Conservation (phyloP, 345 rosid species). For the Isatis tinctoria region DNA sequence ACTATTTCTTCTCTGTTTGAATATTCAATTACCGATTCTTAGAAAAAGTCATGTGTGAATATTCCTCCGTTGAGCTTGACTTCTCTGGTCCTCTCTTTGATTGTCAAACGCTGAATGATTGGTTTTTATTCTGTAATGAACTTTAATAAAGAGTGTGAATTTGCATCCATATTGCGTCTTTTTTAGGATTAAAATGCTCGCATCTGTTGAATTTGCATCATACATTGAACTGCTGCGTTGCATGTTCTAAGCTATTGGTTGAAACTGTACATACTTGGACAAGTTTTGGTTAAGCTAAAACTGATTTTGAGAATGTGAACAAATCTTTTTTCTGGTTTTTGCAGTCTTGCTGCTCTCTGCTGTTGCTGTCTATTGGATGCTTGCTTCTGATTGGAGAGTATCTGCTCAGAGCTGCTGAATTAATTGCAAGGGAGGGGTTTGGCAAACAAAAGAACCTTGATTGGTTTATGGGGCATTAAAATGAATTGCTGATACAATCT, state of each 20-base stretch:
- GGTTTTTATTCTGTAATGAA: no score
- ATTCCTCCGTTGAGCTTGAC: conserved; percentile 8
- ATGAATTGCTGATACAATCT: not conserved
- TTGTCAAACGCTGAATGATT: no score
- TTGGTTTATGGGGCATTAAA: not conserved
- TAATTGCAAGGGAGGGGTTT: not conserved
- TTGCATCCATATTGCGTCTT: no score
- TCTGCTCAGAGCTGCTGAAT: not conserved
- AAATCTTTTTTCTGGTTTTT: not conserved
- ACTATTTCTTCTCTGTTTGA: conserved; percentile 5
- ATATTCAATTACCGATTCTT: not conserved
- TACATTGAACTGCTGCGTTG: not conserved
- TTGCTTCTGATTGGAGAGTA: conserved; percentile 39
- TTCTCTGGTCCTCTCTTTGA: not conserved
- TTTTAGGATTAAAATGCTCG: no score
- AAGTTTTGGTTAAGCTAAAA: not conserved
- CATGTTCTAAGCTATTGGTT: not conserved
- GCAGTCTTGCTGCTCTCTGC: conserved; percentile 48
- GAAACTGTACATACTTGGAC: not conserved
- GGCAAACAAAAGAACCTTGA: not conserved
- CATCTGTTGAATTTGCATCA: not conserved
- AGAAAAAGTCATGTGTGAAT: not conserved
- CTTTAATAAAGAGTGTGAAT: no score
- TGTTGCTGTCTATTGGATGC: conserved; percentile 37
- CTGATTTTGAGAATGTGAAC: not conserved